Evolutionary conservation across 2,329 filamentous ascomycete species (phyloP).

Genomic region (Biscogniauxia mediterranea): DNA sequence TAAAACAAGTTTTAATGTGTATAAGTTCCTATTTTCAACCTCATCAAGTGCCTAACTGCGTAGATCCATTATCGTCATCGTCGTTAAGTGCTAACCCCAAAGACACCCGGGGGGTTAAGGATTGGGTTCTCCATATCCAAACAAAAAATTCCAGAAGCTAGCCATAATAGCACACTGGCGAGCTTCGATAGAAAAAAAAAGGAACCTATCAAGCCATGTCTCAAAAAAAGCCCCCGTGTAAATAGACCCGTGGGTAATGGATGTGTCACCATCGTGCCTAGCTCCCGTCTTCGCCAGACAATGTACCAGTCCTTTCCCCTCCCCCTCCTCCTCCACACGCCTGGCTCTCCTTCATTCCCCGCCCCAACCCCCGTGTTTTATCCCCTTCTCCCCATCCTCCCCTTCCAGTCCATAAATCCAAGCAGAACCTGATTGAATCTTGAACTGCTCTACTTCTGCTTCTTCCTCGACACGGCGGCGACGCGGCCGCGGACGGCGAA

Average conservation of each 20-base stretch:
- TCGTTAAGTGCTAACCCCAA: neutral
- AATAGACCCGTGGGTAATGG: neutral
- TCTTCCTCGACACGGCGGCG: constrained; percentile 28
- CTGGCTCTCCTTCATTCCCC: too few species aligned
- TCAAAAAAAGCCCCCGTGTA: neutral
- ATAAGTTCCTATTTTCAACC: neutral
- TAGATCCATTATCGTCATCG: neutral
- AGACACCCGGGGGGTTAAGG: neutral
- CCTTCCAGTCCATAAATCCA: neutral
- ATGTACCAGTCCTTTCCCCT: too few species aligned
- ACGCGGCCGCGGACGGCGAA: constrained; percentile 41
- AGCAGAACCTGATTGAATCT: too few species aligned
- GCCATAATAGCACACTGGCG: neutral
- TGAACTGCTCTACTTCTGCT: constrained; percentile 30
- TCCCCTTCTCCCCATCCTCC: neutral
- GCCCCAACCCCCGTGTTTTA: neutral
- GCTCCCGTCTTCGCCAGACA: neutral
- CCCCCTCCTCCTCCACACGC: neutral
- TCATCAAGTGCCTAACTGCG: neutral
- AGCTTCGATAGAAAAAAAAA: neutral
- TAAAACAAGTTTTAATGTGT: neutral
- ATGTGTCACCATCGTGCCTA: neutral
- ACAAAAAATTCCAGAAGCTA: too few species aligned
- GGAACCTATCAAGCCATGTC: neutral
- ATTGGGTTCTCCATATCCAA: too few species aligned